These are phyloP conservation scores for Sporisorium iseilematis-ciliati DNA, from an alignment of 1,284 basidiomycete species.

Conservation along the genomic window DNA sequence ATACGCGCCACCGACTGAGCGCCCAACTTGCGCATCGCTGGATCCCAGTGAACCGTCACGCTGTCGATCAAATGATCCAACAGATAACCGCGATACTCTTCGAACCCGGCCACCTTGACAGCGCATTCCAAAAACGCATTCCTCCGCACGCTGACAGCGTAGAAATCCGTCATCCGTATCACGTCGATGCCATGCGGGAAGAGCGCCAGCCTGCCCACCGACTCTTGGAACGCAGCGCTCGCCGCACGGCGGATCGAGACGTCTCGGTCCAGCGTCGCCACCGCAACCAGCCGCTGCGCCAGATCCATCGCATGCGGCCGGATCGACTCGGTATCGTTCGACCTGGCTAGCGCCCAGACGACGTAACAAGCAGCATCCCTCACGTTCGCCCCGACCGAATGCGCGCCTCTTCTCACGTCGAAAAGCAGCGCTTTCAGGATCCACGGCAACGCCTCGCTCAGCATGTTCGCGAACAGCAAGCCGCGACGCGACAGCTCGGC, in stretches of 20 bases:
- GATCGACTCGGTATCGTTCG: slow-evolving; percentile 74
- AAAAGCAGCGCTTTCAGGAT: slow-evolving; percentile 79
- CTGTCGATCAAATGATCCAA: slow-evolving; percentile 81
- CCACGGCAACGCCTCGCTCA: slow-evolving; percentile 55
- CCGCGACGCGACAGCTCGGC: slow-evolving; percentile 91
- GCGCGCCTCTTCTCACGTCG: slow-evolving; percentile 89
- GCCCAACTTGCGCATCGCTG: slow-evolving; percentile 82
- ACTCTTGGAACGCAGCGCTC: slow-evolving; percentile 97
- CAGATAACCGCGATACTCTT: slow-evolving; percentile 80
- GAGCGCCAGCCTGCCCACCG: slow-evolving; percentile 84
- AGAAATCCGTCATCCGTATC: slow-evolving; percentile 91
- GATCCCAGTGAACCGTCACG: slow-evolving; percentile 90
- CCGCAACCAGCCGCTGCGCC: slow-evolving; percentile 79
- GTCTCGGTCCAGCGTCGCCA: slow-evolving; percentile 90
- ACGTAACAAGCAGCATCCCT: slow-evolving; percentile 95
- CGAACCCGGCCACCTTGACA: slow-evolving; percentile 85
- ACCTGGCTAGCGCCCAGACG: slow-evolving; percentile 89
- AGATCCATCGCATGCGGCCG: slow-evolving; percentile 74
- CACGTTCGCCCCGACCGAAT: slow-evolving; percentile 92
- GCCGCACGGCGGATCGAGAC: slow-evolving; percentile 95
- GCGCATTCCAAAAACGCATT: slow-evolving; percentile 87
- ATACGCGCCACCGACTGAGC: slow-evolving; percentile 81
- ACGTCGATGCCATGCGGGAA: slow-evolving; percentile 96
- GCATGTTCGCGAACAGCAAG: slow-evolving; percentile 70
- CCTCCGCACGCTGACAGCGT: slow-evolving; percentile 85